Evolutionary conservation across 225 moss, liverwort and hornwort species (phyloP).

Genomic region (Lunularia cruciata): DNA sequence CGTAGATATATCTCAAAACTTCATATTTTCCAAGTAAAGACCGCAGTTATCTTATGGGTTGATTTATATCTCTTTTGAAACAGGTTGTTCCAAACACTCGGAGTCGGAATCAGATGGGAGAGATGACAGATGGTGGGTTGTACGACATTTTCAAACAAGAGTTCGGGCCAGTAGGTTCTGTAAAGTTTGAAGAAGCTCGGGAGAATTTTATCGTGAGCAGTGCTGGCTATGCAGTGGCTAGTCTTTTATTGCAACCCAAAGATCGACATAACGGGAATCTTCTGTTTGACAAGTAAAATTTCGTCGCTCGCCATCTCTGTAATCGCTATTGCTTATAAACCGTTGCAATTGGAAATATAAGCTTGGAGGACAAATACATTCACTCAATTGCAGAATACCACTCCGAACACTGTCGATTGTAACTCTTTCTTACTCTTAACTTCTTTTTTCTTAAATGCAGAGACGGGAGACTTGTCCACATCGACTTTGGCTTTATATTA

Average conservation of each 20-base stretch:
- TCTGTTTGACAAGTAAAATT: constrained; percentile 64
- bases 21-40: too few species aligned
- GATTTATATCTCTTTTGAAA: background rate
- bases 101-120: constrained; percentile 87
- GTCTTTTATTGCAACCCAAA: constrained; percentile 82
- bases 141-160: constrained; percentile 74
- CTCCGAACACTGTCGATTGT: too few species aligned
- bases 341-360: too few species aligned
- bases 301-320: too few species aligned
- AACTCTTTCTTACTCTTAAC: background rate
- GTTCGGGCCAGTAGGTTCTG: constrained; percentile 63
- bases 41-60: too few species aligned
- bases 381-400: too few species aligned
- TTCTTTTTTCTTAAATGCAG: constrained; percentile 28
- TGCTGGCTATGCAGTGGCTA: constrained; percentile 83
- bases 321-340: too few species aligned
- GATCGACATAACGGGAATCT: constrained; percentile 91
- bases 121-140: constrained; percentile 72
- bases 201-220: constrained; percentile 75
- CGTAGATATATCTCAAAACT: too few species aligned
- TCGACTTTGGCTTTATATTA: constrained; percentile 89
- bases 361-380: too few species aligned
- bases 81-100: constrained; percentile 83
- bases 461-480: constrained; percentile 80
- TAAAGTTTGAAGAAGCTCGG: constrained; percentile 70